Evolutionary conservation across 257 asterid genomes (phyloP).

Genomic region (Leonotis leonurus): DNA sequence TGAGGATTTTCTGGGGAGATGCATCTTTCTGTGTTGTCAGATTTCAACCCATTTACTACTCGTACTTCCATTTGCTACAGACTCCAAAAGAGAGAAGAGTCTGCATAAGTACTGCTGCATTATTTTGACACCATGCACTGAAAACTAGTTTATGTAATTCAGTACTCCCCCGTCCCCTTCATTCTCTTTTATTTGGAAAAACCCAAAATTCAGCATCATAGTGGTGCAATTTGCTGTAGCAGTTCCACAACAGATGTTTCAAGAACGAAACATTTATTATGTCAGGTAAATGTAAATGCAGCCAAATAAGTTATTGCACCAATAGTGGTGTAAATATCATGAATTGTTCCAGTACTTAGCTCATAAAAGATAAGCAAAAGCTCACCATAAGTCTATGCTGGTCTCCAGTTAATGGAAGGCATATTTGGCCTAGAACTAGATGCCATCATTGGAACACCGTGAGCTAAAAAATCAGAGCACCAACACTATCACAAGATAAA

Average conservation of each 20-base stretch:
- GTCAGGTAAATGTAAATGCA: neutral
- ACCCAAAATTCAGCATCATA: neutral
- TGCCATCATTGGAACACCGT: conserved; percentile 30
- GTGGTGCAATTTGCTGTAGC: neutral
- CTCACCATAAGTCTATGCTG: conserved; percentile 27
- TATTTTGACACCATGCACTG: neutral
- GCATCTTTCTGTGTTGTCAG: neutral
- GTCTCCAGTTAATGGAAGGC: conserved; percentile 33
- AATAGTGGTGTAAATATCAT: neutral
- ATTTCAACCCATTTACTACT: neutral
- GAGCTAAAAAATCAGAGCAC: conserved; percentile 21
- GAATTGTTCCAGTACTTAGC: neutral
- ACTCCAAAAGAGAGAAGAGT: neutral
- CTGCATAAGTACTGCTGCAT: neutral
- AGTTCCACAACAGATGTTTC: neutral
- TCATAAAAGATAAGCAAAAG: neutral
- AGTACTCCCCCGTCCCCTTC: neutral
- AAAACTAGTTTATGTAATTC: conserved; percentile 2
- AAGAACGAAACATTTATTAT: neutral
- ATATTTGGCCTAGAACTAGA: conserved; percentile 34
- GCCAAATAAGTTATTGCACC: neutral
- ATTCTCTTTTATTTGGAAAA: too few relatives aligned
- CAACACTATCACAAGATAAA: conserved; percentile 2
- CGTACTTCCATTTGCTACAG: conserved; percentile 1
- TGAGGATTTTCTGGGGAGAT: neutral